Conservation (phyloP, 345 rosid genomes). For the Moricandia arvensis region DNA sequence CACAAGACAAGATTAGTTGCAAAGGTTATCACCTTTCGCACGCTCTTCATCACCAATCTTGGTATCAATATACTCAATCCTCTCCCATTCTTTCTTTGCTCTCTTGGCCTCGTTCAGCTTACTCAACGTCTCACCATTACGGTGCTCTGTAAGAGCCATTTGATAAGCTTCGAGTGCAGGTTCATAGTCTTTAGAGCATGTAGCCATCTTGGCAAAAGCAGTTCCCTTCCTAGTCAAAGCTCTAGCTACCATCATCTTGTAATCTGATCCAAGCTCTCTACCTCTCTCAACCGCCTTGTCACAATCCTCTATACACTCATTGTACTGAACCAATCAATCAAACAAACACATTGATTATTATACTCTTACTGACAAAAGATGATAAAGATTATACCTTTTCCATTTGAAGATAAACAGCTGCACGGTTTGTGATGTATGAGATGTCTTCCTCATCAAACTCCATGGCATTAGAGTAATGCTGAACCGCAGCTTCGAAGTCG, state of each 20-base stretch:
- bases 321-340: not conserved
- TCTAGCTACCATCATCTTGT: slow-evolving; percentile 86
- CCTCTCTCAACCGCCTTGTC: slow-evolving; percentile 95
- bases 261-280: slow-evolving; percentile 86
- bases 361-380: no score
- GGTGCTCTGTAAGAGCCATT: not conserved
- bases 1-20: not conserved
- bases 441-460: slow-evolving; percentile 43
- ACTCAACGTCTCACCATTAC: not conserved
- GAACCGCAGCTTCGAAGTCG: slow-evolving; percentile 76
- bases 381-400: slow-evolving; percentile 56
- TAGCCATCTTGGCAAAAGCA: slow-evolving; percentile 73
- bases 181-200: slow-evolving; percentile 73
- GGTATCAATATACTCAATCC: slow-evolving; percentile 82
- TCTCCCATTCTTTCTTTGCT: slow-evolving; percentile 85
- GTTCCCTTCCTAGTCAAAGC: slow-evolving; percentile 97
- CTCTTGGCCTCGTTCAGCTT: slow-evolving; percentile 55
- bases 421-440: slow-evolving; percentile 80
- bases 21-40: slow-evolving; percentile 65
- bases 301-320: slow-evolving; percentile 47
- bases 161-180: slow-evolving; percentile 39
- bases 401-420: slow-evolving; percentile 87
- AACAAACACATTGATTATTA: not conserved
- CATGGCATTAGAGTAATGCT: slow-evolving; percentile 63
- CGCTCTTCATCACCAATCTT: slow-evolving; percentile 84